A percentile compares a stretch with the other conserved stretches of the same genome.
Conservation (phyloP, 495 filamentous ascomycete species). For the Chaetomium fimeti region DNA sequence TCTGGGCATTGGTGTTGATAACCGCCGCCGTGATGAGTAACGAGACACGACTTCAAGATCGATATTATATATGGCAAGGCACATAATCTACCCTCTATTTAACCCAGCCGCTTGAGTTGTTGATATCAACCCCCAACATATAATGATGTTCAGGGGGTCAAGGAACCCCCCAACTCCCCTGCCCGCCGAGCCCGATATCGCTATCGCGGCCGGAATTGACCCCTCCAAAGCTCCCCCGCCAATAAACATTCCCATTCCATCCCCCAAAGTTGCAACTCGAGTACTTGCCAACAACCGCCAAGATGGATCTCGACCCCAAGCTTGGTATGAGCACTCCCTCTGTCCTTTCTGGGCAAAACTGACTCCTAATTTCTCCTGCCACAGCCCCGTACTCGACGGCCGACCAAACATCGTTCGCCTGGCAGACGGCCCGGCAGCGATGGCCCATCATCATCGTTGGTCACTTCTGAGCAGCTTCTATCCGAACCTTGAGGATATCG, state of each 20-base stretch:
- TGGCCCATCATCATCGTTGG: conserved; percentile 92
- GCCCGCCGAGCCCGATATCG: conserved; percentile 8
- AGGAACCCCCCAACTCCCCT: no score
- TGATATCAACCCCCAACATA: no score
- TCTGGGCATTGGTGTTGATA: no score
- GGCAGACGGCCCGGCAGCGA: conserved; percentile 72
- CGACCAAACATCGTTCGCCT: conserved; percentile 85
- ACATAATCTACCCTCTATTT: no score
- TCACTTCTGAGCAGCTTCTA: not conserved
- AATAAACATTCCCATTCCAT: conserved; percentile 5
- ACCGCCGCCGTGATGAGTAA: no score
- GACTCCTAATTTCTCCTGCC: conserved; percentile 5
- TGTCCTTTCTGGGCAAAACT: not conserved
- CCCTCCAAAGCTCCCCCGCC: conserved; percentile 17
- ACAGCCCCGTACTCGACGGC: conserved; percentile 74
- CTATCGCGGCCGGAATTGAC: not conserved
- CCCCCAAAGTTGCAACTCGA: not conserved
- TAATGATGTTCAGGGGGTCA: no score
- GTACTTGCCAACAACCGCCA: not conserved
- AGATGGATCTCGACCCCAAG: conserved; percentile 44
- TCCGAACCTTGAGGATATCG: not conserved
- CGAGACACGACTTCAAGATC: no score
- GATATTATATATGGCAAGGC: no score
- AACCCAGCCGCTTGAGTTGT: no score
- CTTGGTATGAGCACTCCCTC: not conserved